Evolutionary conservation across 2,329 filamentous ascomycete genomes (phyloP), one percentile per base, ranked within the genome.

Genomic region (Cladobotryum protrusum): DNA sequence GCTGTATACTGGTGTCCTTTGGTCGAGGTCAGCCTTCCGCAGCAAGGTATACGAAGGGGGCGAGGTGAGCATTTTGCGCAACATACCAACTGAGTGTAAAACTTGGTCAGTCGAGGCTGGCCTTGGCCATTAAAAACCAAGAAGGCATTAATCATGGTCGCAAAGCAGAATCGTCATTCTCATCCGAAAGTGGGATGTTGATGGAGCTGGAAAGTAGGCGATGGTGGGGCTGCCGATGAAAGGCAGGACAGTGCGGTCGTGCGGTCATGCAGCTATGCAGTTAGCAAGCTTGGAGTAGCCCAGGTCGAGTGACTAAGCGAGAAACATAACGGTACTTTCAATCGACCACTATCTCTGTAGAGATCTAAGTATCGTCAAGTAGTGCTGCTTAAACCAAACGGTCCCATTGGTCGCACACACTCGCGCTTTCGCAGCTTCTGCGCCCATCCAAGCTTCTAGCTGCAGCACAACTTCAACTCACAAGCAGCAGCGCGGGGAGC

Each of bases 111-210:
- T 49, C 93, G 86, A 35, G 93, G 92, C 71, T 99, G 92, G 56
- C 93, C 93, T 61, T 92, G 89, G 74, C 96, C 96, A 66, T 99
- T 99, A 77, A 99, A 99, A 67, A 99, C 92, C 58, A 99, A 78
- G 54, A 99, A 92, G 32, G 95, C 93, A 77, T 96, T 99, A 70
- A 99, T 97, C 93, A 99, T 99, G 59, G 59, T 72, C 47, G 53
- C 50, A 52, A 29, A 54, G 2, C 34, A 48, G 52, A 19, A 7
- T 47, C 53, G 43, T 58, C 61, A 59, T 63, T 45, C 47, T 33
- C 47, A 33, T 39, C 33, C 34, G 29, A 9, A 45, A 36, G 50
- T 42, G 46, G 41, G 49, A 45, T 36, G 50, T 45, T 49, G 50
- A 46, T 33, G 18, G 42, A 49, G 36, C 24, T 2, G 46, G 39